Percentiles rank a stretch among this genome's conserved stretches.
phyloP scores from a whole-genome alignment of 495 filamentous ascomycete genomes.

The Thozetella sp. region DNA sequence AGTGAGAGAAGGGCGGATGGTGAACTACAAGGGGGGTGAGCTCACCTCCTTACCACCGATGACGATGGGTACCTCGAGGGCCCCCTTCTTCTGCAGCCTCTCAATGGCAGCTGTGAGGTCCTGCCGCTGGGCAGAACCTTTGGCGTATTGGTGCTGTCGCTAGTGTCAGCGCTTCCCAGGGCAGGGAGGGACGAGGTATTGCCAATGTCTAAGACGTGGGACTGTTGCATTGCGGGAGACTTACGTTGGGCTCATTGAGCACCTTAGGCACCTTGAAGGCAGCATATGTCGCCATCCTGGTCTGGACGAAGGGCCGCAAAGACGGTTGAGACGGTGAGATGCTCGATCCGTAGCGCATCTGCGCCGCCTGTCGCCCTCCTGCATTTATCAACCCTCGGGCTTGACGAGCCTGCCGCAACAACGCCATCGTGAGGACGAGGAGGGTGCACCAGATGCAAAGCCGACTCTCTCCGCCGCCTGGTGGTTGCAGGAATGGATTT shows the following conservation, averaged over 20 bases:
- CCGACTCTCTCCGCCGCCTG: not conserved
- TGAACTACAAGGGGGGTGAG: not conserved
- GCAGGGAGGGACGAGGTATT: not conserved
- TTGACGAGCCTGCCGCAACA: not conserved
- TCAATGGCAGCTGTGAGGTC: constrained; percentile 72
- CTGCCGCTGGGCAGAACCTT: constrained; percentile 76
- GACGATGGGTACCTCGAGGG: constrained; percentile 75
- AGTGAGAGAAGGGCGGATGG: not conserved
- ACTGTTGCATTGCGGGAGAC: constrained; percentile 24
- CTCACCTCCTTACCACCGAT: constrained; percentile 77
- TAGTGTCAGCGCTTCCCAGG: constrained; percentile 14
- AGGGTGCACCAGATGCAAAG: not conserved
- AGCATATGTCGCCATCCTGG: constrained; percentile 51
- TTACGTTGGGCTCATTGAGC: constrained; percentile 91
- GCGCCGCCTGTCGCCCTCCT: not conserved
- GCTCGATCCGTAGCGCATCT: not conserved
- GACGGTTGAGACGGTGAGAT: not conserved
- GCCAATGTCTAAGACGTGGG: not conserved
- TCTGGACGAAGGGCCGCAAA: not conserved
- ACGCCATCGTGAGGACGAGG: not conserved
- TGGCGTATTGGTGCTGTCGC: constrained; percentile 80
- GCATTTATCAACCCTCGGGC: not conserved
- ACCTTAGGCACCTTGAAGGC: constrained; percentile 86
- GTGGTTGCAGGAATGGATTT: too few species aligned
- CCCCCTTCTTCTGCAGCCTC: constrained; percentile 55